Base-by-base conservation (phyloP, 345 rosid genomes). In the Dimocarpus longan region DNA sequence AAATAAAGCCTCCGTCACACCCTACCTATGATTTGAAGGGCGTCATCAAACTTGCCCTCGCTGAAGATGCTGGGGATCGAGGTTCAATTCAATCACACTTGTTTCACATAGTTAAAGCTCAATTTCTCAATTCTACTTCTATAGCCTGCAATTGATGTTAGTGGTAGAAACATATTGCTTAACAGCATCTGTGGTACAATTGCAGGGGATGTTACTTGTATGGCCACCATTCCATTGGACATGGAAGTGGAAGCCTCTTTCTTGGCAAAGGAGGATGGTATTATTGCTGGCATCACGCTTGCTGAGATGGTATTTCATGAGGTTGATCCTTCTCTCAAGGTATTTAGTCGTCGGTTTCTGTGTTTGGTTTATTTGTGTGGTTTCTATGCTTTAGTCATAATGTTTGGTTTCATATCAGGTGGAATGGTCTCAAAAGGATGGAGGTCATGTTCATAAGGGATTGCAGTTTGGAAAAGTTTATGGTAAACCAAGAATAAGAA, bases 171-270 rank as follows among this genome's bases (percentile, higher is more conserved):
- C 48, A 39, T 40, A 39, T 65, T 70, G 48, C 60, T 81, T 62
- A 60, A 79, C 60, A 56, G 67, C 68, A 40, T 80, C 18, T 79
- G 39, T 81, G 69, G 79, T 71, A 76, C 66, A 70, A 64, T 68
- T 82, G 80, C 87, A 96, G 97, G 98, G 77, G 97, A 96, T 80
- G 97, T 96, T 66, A 93, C 99, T 44, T 93, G 98, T 87, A 64
- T 91, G 93, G 98, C 98, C 71, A 94, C 98, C 37, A 87, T 94
- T 82, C 98, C 97, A 6, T 60, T 78, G 71, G 98, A 92, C 66
- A 84, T 82, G 97, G 94, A 94, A 83, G 98, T 90, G 76, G 99
- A 91, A 88, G 98, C 97, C 80, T 83, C 86, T 87, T 96, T 96
- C 88, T 84, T 96, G 83, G 98, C 95, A 0, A 94, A 96, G 75